A percentile compares a stretch with the other conserved stretches of the same genome.
Evolutionary conservation across 495 filamentous ascomycete species (phyloP).

Genomic region (Terfezia boudieri): DNA sequence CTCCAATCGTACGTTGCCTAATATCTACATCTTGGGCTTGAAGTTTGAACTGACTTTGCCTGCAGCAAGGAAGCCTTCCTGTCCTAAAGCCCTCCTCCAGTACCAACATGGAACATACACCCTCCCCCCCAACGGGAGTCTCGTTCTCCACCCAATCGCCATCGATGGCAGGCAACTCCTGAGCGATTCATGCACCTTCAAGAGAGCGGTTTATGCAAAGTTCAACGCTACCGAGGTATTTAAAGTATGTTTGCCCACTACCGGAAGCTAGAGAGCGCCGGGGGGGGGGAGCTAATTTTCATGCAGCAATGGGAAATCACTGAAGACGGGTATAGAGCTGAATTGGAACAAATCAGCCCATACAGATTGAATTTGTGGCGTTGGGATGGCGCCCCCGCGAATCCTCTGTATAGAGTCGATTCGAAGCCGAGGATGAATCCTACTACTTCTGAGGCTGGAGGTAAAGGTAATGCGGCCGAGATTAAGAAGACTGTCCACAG

Average conservation of each 20-base stretch:
- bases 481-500: no score
- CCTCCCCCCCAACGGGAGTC: constrained; percentile 27
- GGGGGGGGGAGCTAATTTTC: neutral
- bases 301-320: constrained; percentile 38
- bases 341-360: constrained; percentile 5
- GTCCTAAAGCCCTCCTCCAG: constrained; percentile 49
- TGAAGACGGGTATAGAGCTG: constrained; percentile 37
- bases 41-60: constrained; percentile 7
- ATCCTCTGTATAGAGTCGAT: constrained; percentile 36
- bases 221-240: constrained; percentile 48
- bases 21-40: no score
- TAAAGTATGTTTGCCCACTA: constrained; percentile 25
- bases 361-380: constrained; percentile 42
- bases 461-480: no score
- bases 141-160: constrained; percentile 38
- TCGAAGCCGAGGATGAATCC: no score
- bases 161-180: constrained; percentile 51
- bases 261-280: no score
- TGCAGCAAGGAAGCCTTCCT: constrained; percentile 41
- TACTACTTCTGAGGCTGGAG: no score
- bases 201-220: constrained; percentile 35
- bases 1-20: constrained; percentile 28
- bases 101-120: constrained; percentile 53
- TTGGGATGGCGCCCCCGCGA: constrained; percentile 43
- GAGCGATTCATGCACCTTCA: constrained; percentile 40